Conservation (phyloP, 2,329 filamentous ascomycete genomes). For the Pseudogymnoascus sp. region DNA sequence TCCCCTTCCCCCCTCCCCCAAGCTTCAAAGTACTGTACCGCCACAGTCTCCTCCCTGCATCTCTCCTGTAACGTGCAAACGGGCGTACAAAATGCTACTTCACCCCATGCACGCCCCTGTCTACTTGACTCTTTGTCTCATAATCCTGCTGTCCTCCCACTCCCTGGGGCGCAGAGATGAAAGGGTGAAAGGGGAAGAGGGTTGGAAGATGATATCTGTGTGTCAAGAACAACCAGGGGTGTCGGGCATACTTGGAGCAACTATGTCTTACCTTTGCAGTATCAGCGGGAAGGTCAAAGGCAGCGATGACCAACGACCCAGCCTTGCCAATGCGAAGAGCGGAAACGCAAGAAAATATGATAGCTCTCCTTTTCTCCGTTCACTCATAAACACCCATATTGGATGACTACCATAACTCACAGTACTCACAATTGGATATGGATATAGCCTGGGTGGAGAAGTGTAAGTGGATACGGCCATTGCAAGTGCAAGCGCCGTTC, state of each 20-base stretch:
- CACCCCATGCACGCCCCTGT: background rate
- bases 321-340: background rate
- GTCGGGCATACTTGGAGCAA: background rate
- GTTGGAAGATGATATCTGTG: background rate
- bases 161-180: background rate
- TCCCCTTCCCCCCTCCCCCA: background rate
- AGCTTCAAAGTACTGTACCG: background rate
- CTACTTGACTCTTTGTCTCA: background rate
- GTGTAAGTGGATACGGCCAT: background rate
- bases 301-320: background rate
- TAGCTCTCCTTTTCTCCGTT: background rate
- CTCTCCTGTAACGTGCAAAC: background rate
- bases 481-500: background rate
- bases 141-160: background rate
- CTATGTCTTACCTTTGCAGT: background rate
- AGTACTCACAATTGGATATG: background rate
- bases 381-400: background rate
- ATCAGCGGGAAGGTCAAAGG: background rate
- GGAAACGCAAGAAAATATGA: background rate
- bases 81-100: background rate
- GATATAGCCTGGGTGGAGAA: background rate
- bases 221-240: conserved; percentile 7
- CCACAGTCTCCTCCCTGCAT: background rate
- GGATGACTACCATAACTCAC: background rate
- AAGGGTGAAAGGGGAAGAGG: background rate